These are phyloP conservation scores for Cladosporium sp. DNA, from an alignment of 2,329 filamentous ascomycete genomes.

Conservation along the genomic window DNA sequence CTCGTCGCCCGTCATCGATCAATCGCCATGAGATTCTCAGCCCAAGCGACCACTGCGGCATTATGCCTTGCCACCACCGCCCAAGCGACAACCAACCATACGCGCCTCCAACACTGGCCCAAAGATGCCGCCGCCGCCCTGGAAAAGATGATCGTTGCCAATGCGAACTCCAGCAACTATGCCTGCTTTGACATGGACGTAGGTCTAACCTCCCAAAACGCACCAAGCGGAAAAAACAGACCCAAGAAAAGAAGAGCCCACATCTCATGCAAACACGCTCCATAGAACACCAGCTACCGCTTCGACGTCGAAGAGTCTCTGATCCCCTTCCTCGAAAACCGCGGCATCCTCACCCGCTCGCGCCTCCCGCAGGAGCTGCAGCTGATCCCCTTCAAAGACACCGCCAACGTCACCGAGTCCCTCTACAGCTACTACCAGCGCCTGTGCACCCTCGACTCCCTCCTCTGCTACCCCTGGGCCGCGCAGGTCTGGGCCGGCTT, in stretches of 20 bases:
- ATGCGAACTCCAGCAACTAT: conserved; percentile 27
- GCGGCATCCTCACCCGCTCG: conserved; percentile 44
- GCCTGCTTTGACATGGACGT: conserved; percentile 44
- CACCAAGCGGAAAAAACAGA: too few species aligned
- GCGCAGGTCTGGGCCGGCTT: conserved; percentile 47
- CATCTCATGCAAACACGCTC: neutral
- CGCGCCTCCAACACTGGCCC: conserved; percentile 24
- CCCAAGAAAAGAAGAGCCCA: too few species aligned
- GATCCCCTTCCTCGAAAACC: conserved; percentile 47
- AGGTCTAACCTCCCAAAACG: neutral
- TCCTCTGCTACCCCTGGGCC: conserved; percentile 47
- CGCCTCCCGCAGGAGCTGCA: conserved; percentile 38
- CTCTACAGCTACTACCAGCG: conserved; percentile 50
- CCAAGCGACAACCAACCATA: conserved; percentile 3
- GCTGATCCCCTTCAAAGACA: conserved; percentile 47
- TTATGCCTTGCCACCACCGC: conserved; percentile 2
- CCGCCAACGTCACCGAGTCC: conserved; percentile 41
- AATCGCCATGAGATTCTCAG: conserved; percentile 2
- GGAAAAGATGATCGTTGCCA: conserved; percentile 23
- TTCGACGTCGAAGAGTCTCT: conserved; percentile 48
- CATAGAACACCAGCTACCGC: conserved; percentile 43
- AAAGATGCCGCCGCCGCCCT: conserved; percentile 22
- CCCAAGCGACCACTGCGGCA: neutral
- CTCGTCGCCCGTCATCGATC: neutral
- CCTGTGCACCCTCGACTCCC: conserved; percentile 45